Evolutionary conservation across 1,284 basidiomycete species (phyloP), one percentile per base, ranked within the genome.

Genomic region (Melampsora americana): DNA sequence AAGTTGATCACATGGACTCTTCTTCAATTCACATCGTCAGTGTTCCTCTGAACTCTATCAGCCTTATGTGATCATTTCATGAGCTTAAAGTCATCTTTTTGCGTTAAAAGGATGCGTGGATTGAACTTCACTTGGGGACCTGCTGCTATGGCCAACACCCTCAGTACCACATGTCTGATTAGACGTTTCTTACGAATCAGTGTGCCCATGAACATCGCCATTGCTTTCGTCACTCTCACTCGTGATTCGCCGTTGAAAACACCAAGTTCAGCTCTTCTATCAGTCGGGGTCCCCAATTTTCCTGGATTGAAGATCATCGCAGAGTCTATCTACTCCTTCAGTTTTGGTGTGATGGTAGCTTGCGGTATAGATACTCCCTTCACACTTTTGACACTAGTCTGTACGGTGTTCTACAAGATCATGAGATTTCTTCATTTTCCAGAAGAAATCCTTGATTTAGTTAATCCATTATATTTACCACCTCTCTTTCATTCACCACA

Each of bases 211-310:
- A n/a, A n/a, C n/a, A n/a, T n/a, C n/a, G n/a, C n/a, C n/a, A n/a
- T n/a, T n/a, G n/a, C n/a, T n/a, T n/a, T n/a, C n/a, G n/a, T n/a
- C n/a, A n/a, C n/a, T n/a, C n/a, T n/a, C n/a, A n/a, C n/a, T n/a
- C 23, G 32, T 11, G 62, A 65, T 39, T 35, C 59, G 11, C 59
- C 59, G 20, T 60, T 60, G 18, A 11, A 11, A 60, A 60, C 20
- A 20, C 59, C 23, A 16, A 16, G 14, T 11, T 60, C 59, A 9
- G 59, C 14, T 28, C 26, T 60, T 11, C 59, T 60, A 20, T 60
- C 59, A 14, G 11, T 60, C 59, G 59, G 59, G 11, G 23, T 65
- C 12, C 62, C 62, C 26, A 39, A 65, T 39, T 65, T 65, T 23
- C 62, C 32, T 14, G 62, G 62, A 12, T 23, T 65, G 16, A 65